These are phyloP conservation scores for Auriscalpium orientale DNA, from an alignment of 768 basidiomycete genomes.

Conservation along the genomic window DNA sequence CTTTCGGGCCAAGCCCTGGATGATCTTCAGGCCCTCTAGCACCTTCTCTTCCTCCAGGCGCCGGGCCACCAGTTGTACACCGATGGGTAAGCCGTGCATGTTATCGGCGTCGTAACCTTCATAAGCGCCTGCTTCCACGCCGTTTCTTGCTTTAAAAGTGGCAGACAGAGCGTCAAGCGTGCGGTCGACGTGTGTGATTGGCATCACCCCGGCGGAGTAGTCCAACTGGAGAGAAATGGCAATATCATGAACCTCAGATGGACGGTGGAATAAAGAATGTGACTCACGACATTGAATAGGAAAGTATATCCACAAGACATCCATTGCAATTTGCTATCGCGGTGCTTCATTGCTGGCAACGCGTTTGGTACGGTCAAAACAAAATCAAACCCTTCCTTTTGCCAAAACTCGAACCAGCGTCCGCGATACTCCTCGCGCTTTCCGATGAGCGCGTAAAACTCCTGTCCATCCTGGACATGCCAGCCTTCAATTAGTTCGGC, in stretches of 20 bases:
- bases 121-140: constrained; percentile 39
- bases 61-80: constrained; percentile 56
- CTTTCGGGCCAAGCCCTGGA: constrained; percentile 25
- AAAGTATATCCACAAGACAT: constrained; percentile 48
- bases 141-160: constrained; percentile 32
- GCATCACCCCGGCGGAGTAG: constrained; percentile 51
- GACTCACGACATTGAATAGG: constrained; percentile 56
- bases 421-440: constrained; percentile 36
- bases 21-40: constrained; percentile 58
- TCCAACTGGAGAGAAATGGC: constrained; percentile 31
- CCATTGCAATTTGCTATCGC: constrained; percentile 50
- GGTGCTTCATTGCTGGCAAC: constrained; percentile 51
- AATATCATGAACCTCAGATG: constrained; percentile 1
- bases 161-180: constrained; percentile 31
- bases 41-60: constrained; percentile 70
- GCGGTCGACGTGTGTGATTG: constrained; percentile 46
- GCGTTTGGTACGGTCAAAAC: constrained; percentile 54
- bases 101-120: constrained; percentile 48
- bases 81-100: constrained; percentile 64
- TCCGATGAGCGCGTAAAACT: constrained; percentile 43
- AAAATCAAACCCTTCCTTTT: constrained; percentile 50
- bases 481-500: constrained; percentile 45
- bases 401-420: constrained; percentile 31
- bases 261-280: neutral
- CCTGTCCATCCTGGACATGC: constrained; percentile 40